phyloP scores from a whole-genome alignment of 331 rosid species.

The Phaseolus coccineus region DNA sequence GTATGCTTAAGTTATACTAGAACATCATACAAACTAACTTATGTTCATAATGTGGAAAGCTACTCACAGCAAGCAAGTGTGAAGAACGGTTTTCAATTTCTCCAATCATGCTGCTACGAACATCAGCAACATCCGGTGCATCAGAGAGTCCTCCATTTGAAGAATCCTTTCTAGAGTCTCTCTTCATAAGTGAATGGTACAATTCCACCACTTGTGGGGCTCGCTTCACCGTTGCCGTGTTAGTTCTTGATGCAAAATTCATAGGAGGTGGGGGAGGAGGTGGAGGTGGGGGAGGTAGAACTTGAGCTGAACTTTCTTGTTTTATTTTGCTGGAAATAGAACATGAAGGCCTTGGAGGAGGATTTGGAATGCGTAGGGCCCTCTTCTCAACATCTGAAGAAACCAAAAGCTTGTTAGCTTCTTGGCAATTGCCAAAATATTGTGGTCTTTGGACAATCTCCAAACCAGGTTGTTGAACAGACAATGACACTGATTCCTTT shows the following conservation, averaged over 20 bases:
- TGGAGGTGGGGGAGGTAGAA: conserved; percentile 76
- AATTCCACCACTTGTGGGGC: conserved; percentile 98
- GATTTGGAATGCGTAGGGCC: conserved; percentile 88
- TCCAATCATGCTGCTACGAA: conserved; percentile 98
- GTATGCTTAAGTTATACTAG: not conserved
- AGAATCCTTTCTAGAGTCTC: conserved; percentile 93
- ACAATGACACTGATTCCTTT: conserved; percentile 61
- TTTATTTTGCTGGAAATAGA: conserved; percentile 62
- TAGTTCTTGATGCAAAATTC: conserved; percentile 62
- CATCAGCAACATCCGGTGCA: conserved; percentile 85
- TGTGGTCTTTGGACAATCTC: conserved; percentile 65
- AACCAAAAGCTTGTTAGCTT: conserved; percentile 60
- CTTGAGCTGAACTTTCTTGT: conserved; percentile 54
- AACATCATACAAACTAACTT: not conserved
- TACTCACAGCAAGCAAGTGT: conserved; percentile 95
- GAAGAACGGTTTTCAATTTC: conserved; percentile 98
- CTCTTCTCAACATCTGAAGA: conserved; percentile 86
- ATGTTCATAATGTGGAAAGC: conserved; percentile 13
- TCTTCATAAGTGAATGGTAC: conserved; percentile 97
- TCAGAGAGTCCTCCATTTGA: conserved; percentile 77
- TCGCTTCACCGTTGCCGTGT: conserved; percentile 70
- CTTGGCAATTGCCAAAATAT: conserved; percentile 57
- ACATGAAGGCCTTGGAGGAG: conserved; percentile 96
- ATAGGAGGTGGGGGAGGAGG: conserved; percentile 91
- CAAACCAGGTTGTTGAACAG: conserved; percentile 62